Conservation (phyloP, 1,284 basidiomycete species). For the Irpex sp. region DNA sequence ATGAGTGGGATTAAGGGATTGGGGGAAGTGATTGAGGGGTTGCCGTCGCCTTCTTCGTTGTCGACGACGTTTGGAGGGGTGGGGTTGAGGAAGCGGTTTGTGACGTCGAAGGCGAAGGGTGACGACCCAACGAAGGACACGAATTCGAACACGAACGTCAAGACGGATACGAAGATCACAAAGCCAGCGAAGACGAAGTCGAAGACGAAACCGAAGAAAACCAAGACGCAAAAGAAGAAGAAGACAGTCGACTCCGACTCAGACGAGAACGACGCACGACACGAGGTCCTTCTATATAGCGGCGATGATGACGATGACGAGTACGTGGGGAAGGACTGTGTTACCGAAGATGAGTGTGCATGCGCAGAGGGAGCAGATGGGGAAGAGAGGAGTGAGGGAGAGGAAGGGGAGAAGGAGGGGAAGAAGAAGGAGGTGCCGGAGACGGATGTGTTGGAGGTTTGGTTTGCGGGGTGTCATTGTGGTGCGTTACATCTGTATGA, state of each 20-base stretch:
- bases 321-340: not conserved
- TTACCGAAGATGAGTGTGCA: not conserved
- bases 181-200: not conserved
- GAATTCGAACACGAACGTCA: not conserved
- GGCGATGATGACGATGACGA: not conserved
- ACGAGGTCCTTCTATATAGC: constrained; percentile 18
- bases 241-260: not conserved
- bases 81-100: too few relatives aligned
- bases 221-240: not conserved
- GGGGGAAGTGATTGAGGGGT: too few relatives aligned
- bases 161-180: not conserved
- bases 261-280: constrained; percentile 19
- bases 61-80: too few relatives aligned
- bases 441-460: constrained; percentile 20
- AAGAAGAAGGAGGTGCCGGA: constrained; percentile 12
- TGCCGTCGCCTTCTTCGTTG: too few relatives aligned
- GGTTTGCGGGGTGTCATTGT: constrained; percentile 20
- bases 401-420: not conserved
- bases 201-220: not conserved
- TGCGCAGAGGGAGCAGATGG: not conserved
- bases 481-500: constrained; percentile 6
- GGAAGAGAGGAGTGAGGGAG: not conserved
- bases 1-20: not conserved
- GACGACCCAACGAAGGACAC: not conserved
- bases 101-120: too few relatives aligned